Evolutionary conservation across 768 basidiomycete genomes (phyloP), one percentile per base, ranked within the genome.

Genomic region (Panaeolus papilionaceus): DNA sequence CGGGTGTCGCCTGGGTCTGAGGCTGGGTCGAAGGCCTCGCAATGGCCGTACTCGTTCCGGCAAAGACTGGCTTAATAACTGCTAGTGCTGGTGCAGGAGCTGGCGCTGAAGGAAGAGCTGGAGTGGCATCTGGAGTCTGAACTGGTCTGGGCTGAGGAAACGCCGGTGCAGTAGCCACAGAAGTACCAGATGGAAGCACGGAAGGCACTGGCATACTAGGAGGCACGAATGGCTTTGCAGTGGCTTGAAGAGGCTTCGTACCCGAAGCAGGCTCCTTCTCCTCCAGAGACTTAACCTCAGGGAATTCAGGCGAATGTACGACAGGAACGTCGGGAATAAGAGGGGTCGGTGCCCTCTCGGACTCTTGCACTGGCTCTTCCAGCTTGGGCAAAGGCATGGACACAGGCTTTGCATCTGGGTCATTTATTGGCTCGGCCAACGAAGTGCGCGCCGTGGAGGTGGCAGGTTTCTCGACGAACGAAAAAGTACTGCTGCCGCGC

Each of bases 401-500:
- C 33, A 58, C 54, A 4, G 14, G 28, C 28, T 58, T 33, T 28
- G 16, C 1, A 16, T 33, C 28, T 37, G 54, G 10, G 28, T 26
- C 14, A 20, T 37, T 37, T 7, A 12, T 2, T 16, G 54, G 54
- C 16, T 58, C 54, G 10, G 14, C 54, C 8, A 58, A 11, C 26
- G 54, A 58, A n/a, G 54, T 58, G 54, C 54, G 54, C 16, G 54
- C 54, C 4, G 54, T 58, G 26, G 54, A 58, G 54, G 54, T 18
- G 4, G 16, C 54, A 2, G 54, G 54, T 33, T 58, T 58, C 20
- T 58, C 54, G 33, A 58, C 54, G 28, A 58, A 58, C 11, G 54
- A 58, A 58, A 58, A 58, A 8, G 54, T 58, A 16, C 54, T 58
- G 54, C 54, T 58, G 3, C 54, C 54, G 11, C 54, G 54, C 8